phyloP scores from a whole-genome alignment of 2,329 filamentous ascomycete genomes.

The Fusarium transvaalense region DNA sequence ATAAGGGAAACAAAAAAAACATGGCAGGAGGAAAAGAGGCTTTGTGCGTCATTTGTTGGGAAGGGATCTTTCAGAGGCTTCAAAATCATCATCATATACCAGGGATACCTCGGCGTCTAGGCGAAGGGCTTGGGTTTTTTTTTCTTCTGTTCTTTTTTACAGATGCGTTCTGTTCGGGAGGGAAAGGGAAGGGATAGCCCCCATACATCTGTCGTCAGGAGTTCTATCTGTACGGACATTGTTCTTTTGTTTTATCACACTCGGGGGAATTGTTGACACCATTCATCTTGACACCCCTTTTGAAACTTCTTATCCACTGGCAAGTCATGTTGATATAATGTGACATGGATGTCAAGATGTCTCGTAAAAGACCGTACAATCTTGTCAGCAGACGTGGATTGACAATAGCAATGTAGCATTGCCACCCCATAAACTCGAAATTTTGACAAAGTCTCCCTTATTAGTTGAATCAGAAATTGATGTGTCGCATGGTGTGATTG shows the following conservation, averaged over 20 bases:
- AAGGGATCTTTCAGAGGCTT: conserved; percentile 34
- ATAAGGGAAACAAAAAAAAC: neutral
- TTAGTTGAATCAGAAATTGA: neutral
- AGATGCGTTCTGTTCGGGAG: conserved; percentile 35
- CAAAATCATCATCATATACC: conserved; percentile 48
- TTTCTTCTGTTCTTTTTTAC: conserved; percentile 4
- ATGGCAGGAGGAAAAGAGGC: neutral
- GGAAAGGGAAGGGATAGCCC: conserved; percentile 12
- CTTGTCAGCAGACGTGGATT: neutral
- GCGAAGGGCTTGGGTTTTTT: conserved; percentile 37
- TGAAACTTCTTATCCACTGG: conserved; percentile 4
- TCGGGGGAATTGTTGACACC: conserved; percentile 21
- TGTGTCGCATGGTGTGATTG: neutral
- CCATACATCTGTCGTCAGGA: conserved; percentile 36
- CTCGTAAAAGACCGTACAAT: neutral
- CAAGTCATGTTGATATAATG: neutral
- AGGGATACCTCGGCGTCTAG: conserved; percentile 49
- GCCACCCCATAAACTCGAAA: neutral
- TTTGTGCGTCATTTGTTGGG: conserved; percentile 28
- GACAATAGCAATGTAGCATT: neutral
- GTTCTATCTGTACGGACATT: conserved; percentile 33
- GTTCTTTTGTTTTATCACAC: conserved; percentile 17
- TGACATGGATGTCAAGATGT: neutral
- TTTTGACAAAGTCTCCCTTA: conserved; percentile 5
- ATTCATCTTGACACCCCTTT: conserved; percentile 18